Evolutionary conservation across 2,329 filamentous ascomycete genomes (phyloP).

Genomic region (Pseudogymnoascus sp.): DNA sequence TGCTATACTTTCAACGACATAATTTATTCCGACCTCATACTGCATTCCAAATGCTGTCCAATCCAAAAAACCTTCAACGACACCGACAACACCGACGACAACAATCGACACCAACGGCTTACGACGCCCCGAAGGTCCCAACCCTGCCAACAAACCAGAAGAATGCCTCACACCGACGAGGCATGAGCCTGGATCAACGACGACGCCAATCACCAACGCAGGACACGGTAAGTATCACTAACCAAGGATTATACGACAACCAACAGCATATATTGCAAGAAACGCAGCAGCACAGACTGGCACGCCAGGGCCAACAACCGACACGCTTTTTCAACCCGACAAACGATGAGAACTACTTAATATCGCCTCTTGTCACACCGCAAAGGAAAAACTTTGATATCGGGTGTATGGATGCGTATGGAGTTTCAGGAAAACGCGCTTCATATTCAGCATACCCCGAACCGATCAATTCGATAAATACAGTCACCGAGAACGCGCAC

Average conservation of each 20-base stretch:
- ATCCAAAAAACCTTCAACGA: constrained; percentile 65
- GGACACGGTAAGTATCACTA: constrained; percentile 47
- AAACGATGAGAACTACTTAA: constrained; percentile 47
- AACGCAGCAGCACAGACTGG: constrained; percentile 81
- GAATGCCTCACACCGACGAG: constrained; percentile 64
- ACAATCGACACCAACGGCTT: constrained; percentile 73
- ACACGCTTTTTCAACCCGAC: constrained; percentile 21
- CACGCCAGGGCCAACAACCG: constrained; percentile 59
- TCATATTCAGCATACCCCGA: constrained; percentile 30
- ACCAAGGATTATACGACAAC: constrained; percentile 44
- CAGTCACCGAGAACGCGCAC: constrained; percentile 30
- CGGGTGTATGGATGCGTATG: constrained; percentile 33
- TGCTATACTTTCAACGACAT: constrained; percentile 45
- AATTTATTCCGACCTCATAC: constrained; percentile 58
- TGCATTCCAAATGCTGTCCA: constrained; percentile 72
- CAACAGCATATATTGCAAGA: constrained; percentile 79
- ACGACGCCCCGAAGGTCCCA: constrained; percentile 66
- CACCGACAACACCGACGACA: constrained; percentile 77
- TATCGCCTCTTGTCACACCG: constrained; percentile 50
- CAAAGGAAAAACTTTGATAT: constrained; percentile 47
- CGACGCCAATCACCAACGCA: constrained; percentile 45
- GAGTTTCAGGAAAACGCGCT: constrained; percentile 14
- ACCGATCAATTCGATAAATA: constrained; percentile 37
- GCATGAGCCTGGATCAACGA: constrained; percentile 74
- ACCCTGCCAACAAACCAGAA: constrained; percentile 53